These are phyloP conservation scores for Arthrobotrys sinensis DNA, from an alignment of 2,329 filamentous ascomycete species.

Conservation along the genomic window DNA sequence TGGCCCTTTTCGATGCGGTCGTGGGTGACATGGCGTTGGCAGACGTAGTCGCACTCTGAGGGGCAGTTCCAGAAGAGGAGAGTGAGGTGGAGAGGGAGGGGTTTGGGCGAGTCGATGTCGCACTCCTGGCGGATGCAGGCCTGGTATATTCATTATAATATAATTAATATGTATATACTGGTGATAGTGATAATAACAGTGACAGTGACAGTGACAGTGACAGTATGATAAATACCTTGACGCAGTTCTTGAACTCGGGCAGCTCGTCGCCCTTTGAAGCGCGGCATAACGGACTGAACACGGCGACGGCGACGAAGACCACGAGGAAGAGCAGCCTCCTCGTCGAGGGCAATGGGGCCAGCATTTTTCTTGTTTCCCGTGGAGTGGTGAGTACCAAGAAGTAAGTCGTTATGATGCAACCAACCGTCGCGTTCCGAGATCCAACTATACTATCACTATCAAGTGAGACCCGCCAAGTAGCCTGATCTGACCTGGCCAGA, in stretches of 20 bases:
- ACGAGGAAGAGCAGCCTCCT: conserved; percentile 25
- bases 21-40: conserved; percentile 91
- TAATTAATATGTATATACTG: not conserved
- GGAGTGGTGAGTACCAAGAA: too few species aligned
- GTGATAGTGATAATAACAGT: not conserved
- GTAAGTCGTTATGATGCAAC: too few species aligned
- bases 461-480: too few species aligned
- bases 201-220: not conserved
- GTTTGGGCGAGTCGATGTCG: conserved; percentile 38
- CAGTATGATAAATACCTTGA: conserved; percentile 78
- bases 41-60: conserved; percentile 96
- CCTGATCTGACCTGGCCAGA: too few species aligned
- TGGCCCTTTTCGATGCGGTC: conserved; percentile 77
- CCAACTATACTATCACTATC: too few species aligned
- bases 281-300: conserved; percentile 67
- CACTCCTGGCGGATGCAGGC: conserved; percentile 54
- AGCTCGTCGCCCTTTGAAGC: conserved; percentile 88
- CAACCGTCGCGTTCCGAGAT: too few species aligned
- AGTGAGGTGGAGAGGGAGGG: conserved; percentile 78
- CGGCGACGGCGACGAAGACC: conserved; percentile 67
- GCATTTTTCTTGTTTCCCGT: not conserved
- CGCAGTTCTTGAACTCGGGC: conserved; percentile 88
- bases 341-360: not conserved
- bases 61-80: conserved; percentile 93
- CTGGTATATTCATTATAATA: not conserved